Evolutionary conservation across 2,329 filamentous ascomycete species (phyloP).

Genomic region (Aureobasidium zeae): DNA sequence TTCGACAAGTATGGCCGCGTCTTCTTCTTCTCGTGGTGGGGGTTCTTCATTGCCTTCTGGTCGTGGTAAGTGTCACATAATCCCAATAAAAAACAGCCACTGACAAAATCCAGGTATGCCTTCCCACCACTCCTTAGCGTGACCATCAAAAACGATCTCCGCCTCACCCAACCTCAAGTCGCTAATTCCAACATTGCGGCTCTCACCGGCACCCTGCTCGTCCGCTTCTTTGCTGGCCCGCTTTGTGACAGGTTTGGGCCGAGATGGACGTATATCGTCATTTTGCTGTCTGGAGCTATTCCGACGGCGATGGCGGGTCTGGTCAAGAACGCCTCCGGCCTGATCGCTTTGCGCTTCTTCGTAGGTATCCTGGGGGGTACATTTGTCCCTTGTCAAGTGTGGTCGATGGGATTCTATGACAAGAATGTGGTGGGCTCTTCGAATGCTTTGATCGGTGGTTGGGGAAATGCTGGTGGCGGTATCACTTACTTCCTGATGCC

Average conservation of each 20-base stretch:
- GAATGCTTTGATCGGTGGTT: slow-evolving; percentile 74
- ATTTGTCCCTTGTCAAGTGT: slow-evolving; percentile 83
- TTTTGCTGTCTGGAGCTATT: slow-evolving; percentile 67
- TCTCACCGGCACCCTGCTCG: slow-evolving; percentile 61
- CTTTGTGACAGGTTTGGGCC: slow-evolving; percentile 80
- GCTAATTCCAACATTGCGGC: slow-evolving; percentile 89
- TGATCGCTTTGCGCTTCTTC: slow-evolving; percentile 70
- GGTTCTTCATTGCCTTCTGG: slow-evolving; percentile 81
- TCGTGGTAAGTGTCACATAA: slow-evolving; percentile 56
- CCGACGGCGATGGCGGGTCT: slow-evolving; percentile 79
- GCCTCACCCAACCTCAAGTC: slow-evolving; percentile 60
- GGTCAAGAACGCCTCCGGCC: slow-evolving; percentile 55
- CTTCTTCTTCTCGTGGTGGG: slow-evolving; percentile 83
- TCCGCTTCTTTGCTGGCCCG: slow-evolving; percentile 70
- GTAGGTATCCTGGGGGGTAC: slow-evolving; percentile 68
- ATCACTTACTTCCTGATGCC: slow-evolving; percentile 94
- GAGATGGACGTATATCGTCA: slow-evolving; percentile 64
- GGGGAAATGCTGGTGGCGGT: slow-evolving; percentile 80
- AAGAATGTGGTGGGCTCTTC: slow-evolving; percentile 84
- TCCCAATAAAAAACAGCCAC: background rate
- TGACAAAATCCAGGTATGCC: slow-evolving; percentile 54
- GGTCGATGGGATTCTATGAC: slow-evolving; percentile 88
- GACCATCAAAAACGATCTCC: slow-evolving; percentile 70
- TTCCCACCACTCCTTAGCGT: slow-evolving; percentile 74
- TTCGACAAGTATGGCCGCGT: slow-evolving; percentile 73